Percentiles rank a stretch among this genome's conserved stretches.
These are phyloP conservation scores for Vigna reflexopilosa DNA, from an alignment of 306 rosid species.

Conservation along the genomic window DNA sequence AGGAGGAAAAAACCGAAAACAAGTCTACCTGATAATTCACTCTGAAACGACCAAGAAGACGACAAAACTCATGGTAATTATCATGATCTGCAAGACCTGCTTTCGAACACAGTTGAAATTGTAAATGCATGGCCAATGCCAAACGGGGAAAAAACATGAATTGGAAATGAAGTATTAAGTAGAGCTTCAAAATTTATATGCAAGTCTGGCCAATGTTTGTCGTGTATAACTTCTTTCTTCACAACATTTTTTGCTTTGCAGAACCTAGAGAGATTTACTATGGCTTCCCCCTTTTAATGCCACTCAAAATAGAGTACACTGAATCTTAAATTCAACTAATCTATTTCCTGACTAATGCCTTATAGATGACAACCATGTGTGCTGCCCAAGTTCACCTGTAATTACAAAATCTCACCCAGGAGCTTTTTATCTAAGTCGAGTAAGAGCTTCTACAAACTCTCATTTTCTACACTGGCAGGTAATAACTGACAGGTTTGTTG, in stretches of 20 bases:
- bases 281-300: slow-evolving; percentile 24
- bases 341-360: slow-evolving; percentile 31
- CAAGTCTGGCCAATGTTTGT: slow-evolving; percentile 10
- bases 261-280: slow-evolving; percentile 36
- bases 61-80: slow-evolving; percentile 98
- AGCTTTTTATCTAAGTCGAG: not conserved
- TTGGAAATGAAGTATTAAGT: slow-evolving; percentile 25
- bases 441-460: slow-evolving; percentile 29
- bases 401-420: slow-evolving; percentile 37
- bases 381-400: slow-evolving; percentile 25
- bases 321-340: slow-evolving; percentile 17
- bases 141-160: slow-evolving; percentile 19
- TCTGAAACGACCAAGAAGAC: slow-evolving; percentile 97
- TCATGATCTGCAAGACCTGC: slow-evolving; percentile 98
- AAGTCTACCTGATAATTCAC: slow-evolving; percentile 94
- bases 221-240: slow-evolving; percentile 21
- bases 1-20: slow-evolving; percentile 28
- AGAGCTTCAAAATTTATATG: slow-evolving; percentile 19
- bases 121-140: slow-evolving; percentile 37
- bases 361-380: slow-evolving; percentile 13
- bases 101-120: slow-evolving; percentile 40
- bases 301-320: slow-evolving; percentile 1
- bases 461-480: slow-evolving; percentile 19
- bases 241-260: slow-evolving; percentile 16
- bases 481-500: slow-evolving; percentile 25